A percentile compares a stretch with the other conserved stretches of the same genome.
Conservation (phyloP, 495 filamentous ascomycete genomes). For the Oleoguttula mirabilis region DNA sequence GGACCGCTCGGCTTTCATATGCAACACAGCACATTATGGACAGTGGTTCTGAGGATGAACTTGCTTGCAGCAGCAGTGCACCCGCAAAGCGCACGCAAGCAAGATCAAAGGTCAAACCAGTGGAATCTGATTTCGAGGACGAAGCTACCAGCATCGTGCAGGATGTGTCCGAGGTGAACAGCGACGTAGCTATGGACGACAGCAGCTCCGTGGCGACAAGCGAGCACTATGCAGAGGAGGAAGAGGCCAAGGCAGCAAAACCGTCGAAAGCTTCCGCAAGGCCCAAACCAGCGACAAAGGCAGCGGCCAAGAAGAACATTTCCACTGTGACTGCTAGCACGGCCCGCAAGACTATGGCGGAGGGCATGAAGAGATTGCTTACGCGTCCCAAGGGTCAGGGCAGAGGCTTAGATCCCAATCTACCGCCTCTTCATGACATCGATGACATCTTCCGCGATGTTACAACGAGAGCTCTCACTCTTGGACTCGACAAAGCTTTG, state of each 20-base stretch:
- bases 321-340: background rate
- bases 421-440: slow-evolving; percentile 38
- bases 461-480: slow-evolving; percentile 29
- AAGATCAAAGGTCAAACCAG: too few relatives aligned
- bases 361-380: background rate
- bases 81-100: too few relatives aligned
- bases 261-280: background rate
- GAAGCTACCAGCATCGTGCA: too few relatives aligned
- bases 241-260: background rate
- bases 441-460: slow-evolving; percentile 41
- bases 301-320: background rate
- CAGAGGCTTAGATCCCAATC: slow-evolving; percentile 13
- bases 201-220: background rate
- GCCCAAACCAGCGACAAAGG: background rate
- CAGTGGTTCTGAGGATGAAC: too few relatives aligned
- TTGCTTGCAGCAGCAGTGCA: too few relatives aligned
- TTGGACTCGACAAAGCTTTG: slow-evolving; percentile 31
- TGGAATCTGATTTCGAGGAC: too few relatives aligned
- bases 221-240: background rate
- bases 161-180: too few relatives aligned
- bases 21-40: too few relatives aligned
- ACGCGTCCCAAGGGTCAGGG: background rate
- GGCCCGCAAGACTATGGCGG: background rate
- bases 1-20: too few relatives aligned
- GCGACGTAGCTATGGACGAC: too few relatives aligned